Percentiles rank a stretch among this genome's conserved stretches.
These are phyloP conservation scores for Curvularia sp. DNA, from an alignment of 2,329 filamentous ascomycete species.

Conservation along the genomic window DNA sequence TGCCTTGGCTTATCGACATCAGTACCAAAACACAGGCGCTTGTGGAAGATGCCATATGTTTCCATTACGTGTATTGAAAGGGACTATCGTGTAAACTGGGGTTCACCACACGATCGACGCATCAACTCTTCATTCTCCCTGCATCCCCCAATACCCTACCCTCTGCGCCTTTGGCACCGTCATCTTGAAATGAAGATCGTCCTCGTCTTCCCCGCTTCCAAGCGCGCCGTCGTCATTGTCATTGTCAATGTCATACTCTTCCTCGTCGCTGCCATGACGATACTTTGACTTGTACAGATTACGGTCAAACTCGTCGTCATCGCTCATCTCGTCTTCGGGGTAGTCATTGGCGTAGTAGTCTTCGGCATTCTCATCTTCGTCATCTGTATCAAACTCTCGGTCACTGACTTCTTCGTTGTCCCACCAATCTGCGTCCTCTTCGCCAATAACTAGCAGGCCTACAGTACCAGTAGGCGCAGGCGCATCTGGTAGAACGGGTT, in stretches of 20 bases:
- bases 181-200: slow-evolving; percentile 41
- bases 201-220: slow-evolving; percentile 40
- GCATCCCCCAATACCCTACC: slow-evolving; percentile 37
- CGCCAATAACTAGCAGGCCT: slow-evolving; percentile 59
- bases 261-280: slow-evolving; percentile 51
- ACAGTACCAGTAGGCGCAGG: slow-evolving; percentile 38
- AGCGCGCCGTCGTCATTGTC: slow-evolving; percentile 28
- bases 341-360: slow-evolving; percentile 82
- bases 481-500: slow-evolving; percentile 50
- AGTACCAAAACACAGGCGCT: background rate
- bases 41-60: background rate
- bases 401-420: slow-evolving; percentile 63
- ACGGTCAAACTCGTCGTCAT: slow-evolving; percentile 69
- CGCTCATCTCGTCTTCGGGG: slow-evolving; percentile 78
- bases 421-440: slow-evolving; percentile 64
- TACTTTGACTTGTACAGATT: slow-evolving; percentile 53
- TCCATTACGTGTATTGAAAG: background rate
- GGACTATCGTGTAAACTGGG: background rate
- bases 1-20: background rate
- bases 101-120: background rate
- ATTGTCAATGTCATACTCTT: slow-evolving; percentile 44
- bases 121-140: slow-evolving; percentile 16
- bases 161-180: slow-evolving; percentile 35
- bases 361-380: slow-evolving; percentile 72
- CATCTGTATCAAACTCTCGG: slow-evolving; percentile 64